Percentiles rank a stretch among this genome's conserved stretches.
phyloP scores from a whole-genome alignment of 2,329 filamentous ascomycete species.

The Exophiala sp. region DNA sequence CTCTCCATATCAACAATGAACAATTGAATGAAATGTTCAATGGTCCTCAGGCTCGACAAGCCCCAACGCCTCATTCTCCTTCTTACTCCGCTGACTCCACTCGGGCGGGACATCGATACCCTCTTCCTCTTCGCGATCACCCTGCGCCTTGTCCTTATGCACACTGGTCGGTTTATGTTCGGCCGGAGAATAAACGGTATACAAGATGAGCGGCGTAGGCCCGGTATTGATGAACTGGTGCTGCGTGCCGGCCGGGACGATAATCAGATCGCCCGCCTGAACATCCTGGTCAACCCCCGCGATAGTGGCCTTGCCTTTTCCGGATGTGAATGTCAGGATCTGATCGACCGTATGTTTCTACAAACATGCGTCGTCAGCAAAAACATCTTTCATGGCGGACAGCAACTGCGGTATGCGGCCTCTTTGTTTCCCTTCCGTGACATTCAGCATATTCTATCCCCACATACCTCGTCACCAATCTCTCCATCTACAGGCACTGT shows the following conservation, averaged over 20 bases:
- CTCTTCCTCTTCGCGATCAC: conserved; percentile 56
- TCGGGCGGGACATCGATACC: conserved; percentile 56
- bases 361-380: conserved; percentile 2
- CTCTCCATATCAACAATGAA: conserved; percentile 50
- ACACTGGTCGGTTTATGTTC: conserved; percentile 56
- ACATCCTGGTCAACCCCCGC: conserved; percentile 53
- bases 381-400: not conserved
- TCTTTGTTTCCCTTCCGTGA: no score
- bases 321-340: conserved; percentile 58
- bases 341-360: conserved; percentile 56
- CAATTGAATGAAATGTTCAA: conserved; percentile 34
- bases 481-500: conserved; percentile 58
- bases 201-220: conserved; percentile 53
- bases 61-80: conserved; percentile 52
- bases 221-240: conserved; percentile 62
- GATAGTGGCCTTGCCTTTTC: conserved; percentile 53
- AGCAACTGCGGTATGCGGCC: not conserved
- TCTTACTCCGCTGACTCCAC: conserved; percentile 54
- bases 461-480: conserved; percentile 57
- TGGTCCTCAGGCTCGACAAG: conserved; percentile 41
- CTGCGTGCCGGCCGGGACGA: conserved; percentile 60
- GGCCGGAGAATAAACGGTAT: conserved; percentile 58
- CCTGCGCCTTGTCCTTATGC: conserved; percentile 58
- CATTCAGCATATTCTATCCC: not conserved
- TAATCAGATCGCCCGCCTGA: conserved; percentile 52